Evolutionary conservation across 2,329 filamentous ascomycete genomes (phyloP), one percentile per base, ranked within the genome.

Genomic region (Blastomyces silverae): DNA sequence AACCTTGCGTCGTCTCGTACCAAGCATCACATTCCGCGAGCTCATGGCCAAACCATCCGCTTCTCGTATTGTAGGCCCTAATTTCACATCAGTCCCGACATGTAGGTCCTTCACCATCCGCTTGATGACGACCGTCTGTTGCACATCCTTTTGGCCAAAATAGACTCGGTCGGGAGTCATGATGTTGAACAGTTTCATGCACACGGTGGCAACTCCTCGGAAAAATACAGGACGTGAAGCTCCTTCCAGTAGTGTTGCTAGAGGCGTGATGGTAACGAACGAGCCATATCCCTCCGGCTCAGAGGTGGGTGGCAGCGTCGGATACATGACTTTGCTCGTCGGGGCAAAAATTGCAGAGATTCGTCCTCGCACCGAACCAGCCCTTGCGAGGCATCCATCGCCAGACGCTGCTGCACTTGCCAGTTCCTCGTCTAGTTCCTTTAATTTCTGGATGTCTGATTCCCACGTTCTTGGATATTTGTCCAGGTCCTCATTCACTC

Each of bases 141-240:
- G 94, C 25, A 97, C 87, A 76, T 99, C 94, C 79, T 99, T 99
- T 77, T 97, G 94, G 3, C 94, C 94, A 80, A 99, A 97, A 79
- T 96, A 94, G 5, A 91, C 90, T 56, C 84, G 84, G 64, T 92
- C 88, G 3, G 91, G 89, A 68, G 86, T 83, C 57, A 91, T 87
- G 64, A 92, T 90, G 72, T 92, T 92, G 79, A 95, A 93, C 17
- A 95, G 79, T 78, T 95, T 99, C 85, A 93, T 94, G 79, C 92
- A 97, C 1, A 99, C 89, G 1, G 94, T 99, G 25, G 94, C 92
- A 44, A 99, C 94, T 50, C 94, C 94, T 60, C 94, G 85, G 79
- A 99, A 99, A 78, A 99, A 99, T 55, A 95, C 95, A 2, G 94
- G 94, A 20, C 94, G 83, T 57, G 88, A 91, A 4, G 85, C 84